Conservation (phyloP, 306 rosid species). For the Parietaria judaica region DNA sequence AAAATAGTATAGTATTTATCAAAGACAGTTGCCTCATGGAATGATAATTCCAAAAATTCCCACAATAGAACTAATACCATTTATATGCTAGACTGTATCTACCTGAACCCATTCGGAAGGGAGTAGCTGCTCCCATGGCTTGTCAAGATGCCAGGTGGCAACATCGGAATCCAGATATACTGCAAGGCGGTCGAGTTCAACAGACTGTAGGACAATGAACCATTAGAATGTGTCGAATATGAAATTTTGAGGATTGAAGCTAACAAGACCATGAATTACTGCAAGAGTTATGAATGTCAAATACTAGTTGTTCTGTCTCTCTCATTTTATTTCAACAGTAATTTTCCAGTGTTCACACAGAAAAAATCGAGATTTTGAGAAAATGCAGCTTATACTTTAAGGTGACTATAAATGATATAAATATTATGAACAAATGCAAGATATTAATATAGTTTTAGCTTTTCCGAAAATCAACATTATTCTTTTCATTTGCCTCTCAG, state of each 20-base stretch:
- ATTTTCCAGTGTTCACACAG: neutral
- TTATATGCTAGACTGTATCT: neutral
- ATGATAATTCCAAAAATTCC: too few relatives aligned
- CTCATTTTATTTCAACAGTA: neutral
- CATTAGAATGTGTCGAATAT: constrained; percentile 20
- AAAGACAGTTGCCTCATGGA: too few relatives aligned
- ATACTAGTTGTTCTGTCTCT: neutral
- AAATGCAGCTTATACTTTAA: neutral
- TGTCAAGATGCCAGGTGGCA: constrained; percentile 63
- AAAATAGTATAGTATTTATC: too few relatives aligned
- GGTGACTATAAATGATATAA: neutral
- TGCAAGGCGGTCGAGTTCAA: constrained; percentile 82
- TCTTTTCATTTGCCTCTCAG: too few relatives aligned
- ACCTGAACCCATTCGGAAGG: constrained; percentile 98
- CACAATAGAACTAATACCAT: neutral
- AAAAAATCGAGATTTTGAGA: neutral
- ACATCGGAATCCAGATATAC: constrained; percentile 83
- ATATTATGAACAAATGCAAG: too few relatives aligned
- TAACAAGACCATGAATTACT: neutral
- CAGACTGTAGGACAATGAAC: constrained; percentile 50
- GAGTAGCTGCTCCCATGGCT: constrained; percentile 80
- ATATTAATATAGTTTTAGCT: too few relatives aligned
- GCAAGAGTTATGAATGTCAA: neutral
- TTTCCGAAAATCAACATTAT: too few relatives aligned
- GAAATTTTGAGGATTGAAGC: constrained; percentile 5